Base-by-base conservation (phyloP, 352 stramenopile genomes). In the Globisporangium splendens region DNA sequence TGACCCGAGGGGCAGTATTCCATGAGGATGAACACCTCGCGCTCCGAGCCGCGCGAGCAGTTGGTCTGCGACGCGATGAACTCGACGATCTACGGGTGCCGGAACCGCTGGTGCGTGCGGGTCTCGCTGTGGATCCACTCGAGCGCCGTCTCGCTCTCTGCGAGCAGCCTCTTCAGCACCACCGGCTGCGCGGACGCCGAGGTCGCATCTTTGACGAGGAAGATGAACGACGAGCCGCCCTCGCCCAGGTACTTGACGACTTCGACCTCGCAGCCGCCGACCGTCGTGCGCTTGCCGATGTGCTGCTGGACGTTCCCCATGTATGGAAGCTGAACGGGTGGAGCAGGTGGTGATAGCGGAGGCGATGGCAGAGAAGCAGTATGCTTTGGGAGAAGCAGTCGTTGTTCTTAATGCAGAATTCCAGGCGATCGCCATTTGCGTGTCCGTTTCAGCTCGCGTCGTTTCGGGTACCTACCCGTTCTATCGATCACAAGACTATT, bases 21-120 rank as follows among this genome's bases (percentile, higher is more conserved):
- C 90, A 99, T 98, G 55, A 99, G 72, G 61, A 98, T 97, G 52
- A 96, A 89, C 53, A 98, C 92, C 62, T 98, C 94, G 46, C 53
- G 82, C 67, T 89, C 79, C 11, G 54, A 55, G 53, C 66, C 62
- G 38, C 56, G 56, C 22, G 72, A 66, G 33, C 72, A 68, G 50
- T 68, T 71, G 28, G 75, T 74, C 35, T 85, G 68, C 13, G 77
- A 88, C 15, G 75, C 68, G 46, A 86, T 55, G 60, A 79, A 91
- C 61, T 91, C 75, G 50, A 93, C 81, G 43, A 93, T 68, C 46
- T 86, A 73, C 46, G 77, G 65, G 52, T 89, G 77, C 31, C 64
- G 73, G 58, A 93, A 83, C 4, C 77, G 77, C 63, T 89, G 73
- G 53, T 93, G 80, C 68, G 90, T 79, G 5, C 76, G 73, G 51